phyloP scores from a whole-genome alignment of 1,284 basidiomycete genomes.

The Trichosporon sp. region DNA sequence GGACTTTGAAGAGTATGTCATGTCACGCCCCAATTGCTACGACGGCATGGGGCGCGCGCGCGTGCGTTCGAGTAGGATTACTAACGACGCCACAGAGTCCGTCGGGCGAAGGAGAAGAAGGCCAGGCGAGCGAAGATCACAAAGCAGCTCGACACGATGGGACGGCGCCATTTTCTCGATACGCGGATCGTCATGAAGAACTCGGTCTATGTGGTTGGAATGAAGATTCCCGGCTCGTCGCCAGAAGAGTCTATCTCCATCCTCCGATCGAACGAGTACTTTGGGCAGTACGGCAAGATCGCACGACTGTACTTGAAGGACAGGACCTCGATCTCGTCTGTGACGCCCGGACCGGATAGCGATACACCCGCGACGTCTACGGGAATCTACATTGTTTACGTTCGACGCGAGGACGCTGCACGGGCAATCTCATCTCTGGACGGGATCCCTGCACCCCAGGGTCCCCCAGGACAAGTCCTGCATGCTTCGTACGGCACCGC shows the following conservation, averaged over 20 bases:
- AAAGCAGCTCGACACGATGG: constrained; percentile 86
- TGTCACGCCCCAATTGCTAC: no score
- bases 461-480: constrained; percentile 68
- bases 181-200: constrained; percentile 95
- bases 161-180: constrained; percentile 82
- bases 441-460: constrained; percentile 74
- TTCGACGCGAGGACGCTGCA: constrained; percentile 90
- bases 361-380: constrained; percentile 53
- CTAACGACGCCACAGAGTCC: constrained; percentile 60
- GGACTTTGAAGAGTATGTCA: constrained; percentile 89
- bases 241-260: constrained; percentile 98
- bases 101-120: constrained; percentile 92
- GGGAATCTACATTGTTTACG: constrained; percentile 94
- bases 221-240: constrained; percentile 61
- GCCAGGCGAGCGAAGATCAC: constrained; percentile 91
- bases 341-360: constrained; percentile 50
- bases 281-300: constrained; percentile 98
- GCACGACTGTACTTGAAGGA: constrained; percentile 92
- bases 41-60: neutral
- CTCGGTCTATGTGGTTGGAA: constrained; percentile 92
- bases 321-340: constrained; percentile 57
- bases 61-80: no score
- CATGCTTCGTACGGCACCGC: constrained; percentile 94
- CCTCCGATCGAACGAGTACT: constrained; percentile 91
- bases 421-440: constrained; percentile 90